Evolutionary conservation across 2,329 filamentous ascomycete genomes (phyloP).

Genomic region (Arthroderma sp.): DNA sequence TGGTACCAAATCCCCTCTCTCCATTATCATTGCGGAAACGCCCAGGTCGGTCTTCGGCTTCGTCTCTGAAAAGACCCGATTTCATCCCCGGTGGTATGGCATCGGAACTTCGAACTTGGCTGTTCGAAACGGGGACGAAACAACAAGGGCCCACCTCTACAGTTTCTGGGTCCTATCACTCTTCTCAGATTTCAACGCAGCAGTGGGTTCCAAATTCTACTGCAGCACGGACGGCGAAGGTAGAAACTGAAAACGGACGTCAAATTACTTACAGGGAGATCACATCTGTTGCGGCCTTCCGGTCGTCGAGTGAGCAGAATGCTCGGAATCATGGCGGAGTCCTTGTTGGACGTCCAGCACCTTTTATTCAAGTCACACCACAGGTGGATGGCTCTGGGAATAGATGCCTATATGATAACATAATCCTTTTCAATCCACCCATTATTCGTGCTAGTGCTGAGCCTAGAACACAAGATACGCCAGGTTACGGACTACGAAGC

Average conservation of each 20-base stretch:
- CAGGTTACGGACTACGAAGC: slow-evolving; percentile 7
- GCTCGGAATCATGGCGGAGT: no score
- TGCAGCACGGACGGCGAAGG: no score
- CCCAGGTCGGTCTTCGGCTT: slow-evolving; percentile 17
- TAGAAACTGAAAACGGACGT: no score
- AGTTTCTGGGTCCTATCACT: no score
- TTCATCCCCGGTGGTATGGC: slow-evolving; percentile 29
- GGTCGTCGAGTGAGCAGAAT: no score
- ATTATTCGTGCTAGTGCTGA: neutral
- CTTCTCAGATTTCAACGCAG: no score
- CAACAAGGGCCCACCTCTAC: slow-evolving; percentile 1
- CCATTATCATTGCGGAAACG: slow-evolving; percentile 20
- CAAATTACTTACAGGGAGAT: no score
- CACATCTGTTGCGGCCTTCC: no score
- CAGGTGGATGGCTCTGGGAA: neutral
- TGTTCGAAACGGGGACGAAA: slow-evolving; percentile 26
- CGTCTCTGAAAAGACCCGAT: slow-evolving; percentile 11
- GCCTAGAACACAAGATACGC: slow-evolving; percentile 5
- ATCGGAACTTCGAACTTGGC: slow-evolving; percentile 28
- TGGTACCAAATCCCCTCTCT: slow-evolving; percentile 14
- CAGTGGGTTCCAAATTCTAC: no score
- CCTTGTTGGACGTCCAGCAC: slow-evolving; percentile 3
- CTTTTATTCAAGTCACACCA: slow-evolving; percentile 1
- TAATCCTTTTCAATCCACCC: slow-evolving; percentile 8
- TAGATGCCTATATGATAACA: neutral